Evolutionary conservation across 2,329 filamentous ascomycete genomes (phyloP).

Genomic region (Hymenoscyphus fructigenus): DNA sequence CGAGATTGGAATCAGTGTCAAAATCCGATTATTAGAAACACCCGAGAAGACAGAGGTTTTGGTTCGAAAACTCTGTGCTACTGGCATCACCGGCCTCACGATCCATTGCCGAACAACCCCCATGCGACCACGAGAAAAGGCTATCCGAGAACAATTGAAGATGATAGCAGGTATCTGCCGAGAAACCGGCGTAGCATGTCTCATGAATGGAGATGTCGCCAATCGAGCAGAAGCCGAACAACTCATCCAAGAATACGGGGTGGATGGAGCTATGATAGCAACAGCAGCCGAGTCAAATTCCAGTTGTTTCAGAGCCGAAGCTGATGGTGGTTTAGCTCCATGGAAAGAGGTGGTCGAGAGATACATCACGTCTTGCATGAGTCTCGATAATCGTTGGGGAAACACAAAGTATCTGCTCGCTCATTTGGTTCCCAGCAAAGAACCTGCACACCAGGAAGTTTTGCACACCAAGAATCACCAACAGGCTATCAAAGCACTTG

Average conservation of each 20-base stretch:
- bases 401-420: conserved; percentile 92
- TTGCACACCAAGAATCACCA: conserved; percentile 68
- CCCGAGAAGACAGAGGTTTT: conserved; percentile 73
- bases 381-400: conserved; percentile 80
- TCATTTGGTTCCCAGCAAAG: conserved; percentile 83
- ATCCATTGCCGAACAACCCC: conserved; percentile 95
- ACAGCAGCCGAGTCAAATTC: conserved; percentile 89
- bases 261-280: conserved; percentile 96
- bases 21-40: conserved; percentile 85
- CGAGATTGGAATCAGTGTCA: conserved; percentile 92
- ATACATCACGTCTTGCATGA: conserved; percentile 71
- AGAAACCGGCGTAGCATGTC: conserved; percentile 82
- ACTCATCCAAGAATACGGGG: conserved; percentile 76
- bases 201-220: conserved; percentile 93
- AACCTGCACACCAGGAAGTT: conserved; percentile 60
- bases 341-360: conserved; percentile 78
- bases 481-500: conserved; percentile 65
- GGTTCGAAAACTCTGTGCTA: conserved; percentile 75
- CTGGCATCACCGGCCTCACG: conserved; percentile 88
- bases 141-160: conserved; percentile 79
- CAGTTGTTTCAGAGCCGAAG: conserved; percentile 73
- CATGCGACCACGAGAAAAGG: conserved; percentile 87
- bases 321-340: conserved; percentile 66
- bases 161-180: conserved; percentile 82
- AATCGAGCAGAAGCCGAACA: conserved; percentile 68